Percentiles rank a stretch among this genome's conserved stretches.
phyloP scores from a whole-genome alignment of 805 yeast genomes.

The Pichia heedii region DNA sequence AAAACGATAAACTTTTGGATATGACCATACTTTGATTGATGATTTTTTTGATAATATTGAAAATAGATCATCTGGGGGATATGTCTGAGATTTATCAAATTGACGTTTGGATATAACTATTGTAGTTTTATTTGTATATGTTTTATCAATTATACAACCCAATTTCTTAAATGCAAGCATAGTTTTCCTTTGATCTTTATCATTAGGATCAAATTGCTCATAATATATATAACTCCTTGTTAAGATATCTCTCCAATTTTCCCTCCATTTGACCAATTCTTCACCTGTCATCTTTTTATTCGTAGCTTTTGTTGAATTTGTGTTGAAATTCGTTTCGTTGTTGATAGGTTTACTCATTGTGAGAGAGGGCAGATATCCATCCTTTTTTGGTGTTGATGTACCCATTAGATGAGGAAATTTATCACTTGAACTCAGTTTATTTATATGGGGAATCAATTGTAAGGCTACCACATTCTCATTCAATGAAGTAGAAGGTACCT shows the following conservation, averaged over 20 bases:
- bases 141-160: constrained; percentile 50
- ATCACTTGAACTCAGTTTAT: constrained; percentile 7
- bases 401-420: constrained; percentile 5
- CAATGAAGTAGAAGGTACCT: neutral
- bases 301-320: constrained; percentile 6
- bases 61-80: constrained; percentile 54
- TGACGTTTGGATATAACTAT: constrained; percentile 68
- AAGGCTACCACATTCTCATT: no score
- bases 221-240: constrained; percentile 48
- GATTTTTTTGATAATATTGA: constrained; percentile 49
- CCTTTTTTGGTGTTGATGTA: constrained; percentile 15
- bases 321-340: neutral
- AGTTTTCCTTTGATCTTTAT: constrained; percentile 29
- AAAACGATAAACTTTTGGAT: constrained; percentile 76
- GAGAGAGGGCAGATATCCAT: constrained; percentile 9
- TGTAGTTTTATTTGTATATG: constrained; percentile 56
- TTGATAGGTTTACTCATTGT: neutral
- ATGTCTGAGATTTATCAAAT: constrained; percentile 31
- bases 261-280: constrained; percentile 49
- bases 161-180: constrained; percentile 30
- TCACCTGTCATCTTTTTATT: constrained; percentile 24
- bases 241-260: constrained; percentile 51
- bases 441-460: neutral
- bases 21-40: constrained; percentile 78
- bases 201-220: constrained; percentile 34